phyloP scores from a whole-genome alignment of 2,329 filamentous ascomycete genomes.

The Penicillium sp. region DNA sequence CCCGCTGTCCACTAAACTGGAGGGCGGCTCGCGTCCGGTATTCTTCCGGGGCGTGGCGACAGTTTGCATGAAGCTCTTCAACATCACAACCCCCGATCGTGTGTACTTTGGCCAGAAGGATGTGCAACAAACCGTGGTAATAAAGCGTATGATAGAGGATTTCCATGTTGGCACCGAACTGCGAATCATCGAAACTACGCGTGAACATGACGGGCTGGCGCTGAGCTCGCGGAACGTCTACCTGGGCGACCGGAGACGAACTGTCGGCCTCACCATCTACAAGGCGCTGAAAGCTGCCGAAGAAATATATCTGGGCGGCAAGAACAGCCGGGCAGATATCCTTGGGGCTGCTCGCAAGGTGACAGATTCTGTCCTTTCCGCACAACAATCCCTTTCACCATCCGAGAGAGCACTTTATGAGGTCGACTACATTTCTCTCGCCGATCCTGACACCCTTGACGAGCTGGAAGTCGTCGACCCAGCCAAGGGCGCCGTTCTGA shows the following conservation, averaged over 20 bases:
- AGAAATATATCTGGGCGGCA: constrained; percentile 58
- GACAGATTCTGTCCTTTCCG: constrained; percentile 53
- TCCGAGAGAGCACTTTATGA: constrained; percentile 69
- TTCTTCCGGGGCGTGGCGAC: constrained; percentile 97
- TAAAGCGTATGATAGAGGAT: constrained; percentile 82
- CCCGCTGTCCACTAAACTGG: constrained; percentile 75
- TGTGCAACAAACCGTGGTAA: constrained; percentile 90
- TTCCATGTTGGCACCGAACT: constrained; percentile 78
- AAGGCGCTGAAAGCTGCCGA: constrained; percentile 71
- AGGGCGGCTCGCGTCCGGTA: constrained; percentile 82
- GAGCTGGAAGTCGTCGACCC: constrained; percentile 73
- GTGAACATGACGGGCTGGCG: constrained; percentile 80
- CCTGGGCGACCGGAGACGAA: constrained; percentile 71
- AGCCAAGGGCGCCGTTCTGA: constrained; percentile 74
- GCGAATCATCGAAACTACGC: constrained; percentile 69
- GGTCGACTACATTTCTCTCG: constrained; percentile 88
- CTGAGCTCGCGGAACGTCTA: constrained; percentile 94
- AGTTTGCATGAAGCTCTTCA: constrained; percentile 92
- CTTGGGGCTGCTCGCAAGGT: constrained; percentile 68
- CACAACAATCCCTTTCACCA: constrained; percentile 62
- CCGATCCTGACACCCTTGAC: constrained; percentile 78
- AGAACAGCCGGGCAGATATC: constrained; percentile 62
- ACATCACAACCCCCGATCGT: constrained; percentile 72
- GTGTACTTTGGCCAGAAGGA: constrained; percentile 98
- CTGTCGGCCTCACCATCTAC: constrained; percentile 69